phyloP scores from a whole-genome alignment of 1,284 basidiomycete genomes.

The Ceratobasidium sp. region DNA sequence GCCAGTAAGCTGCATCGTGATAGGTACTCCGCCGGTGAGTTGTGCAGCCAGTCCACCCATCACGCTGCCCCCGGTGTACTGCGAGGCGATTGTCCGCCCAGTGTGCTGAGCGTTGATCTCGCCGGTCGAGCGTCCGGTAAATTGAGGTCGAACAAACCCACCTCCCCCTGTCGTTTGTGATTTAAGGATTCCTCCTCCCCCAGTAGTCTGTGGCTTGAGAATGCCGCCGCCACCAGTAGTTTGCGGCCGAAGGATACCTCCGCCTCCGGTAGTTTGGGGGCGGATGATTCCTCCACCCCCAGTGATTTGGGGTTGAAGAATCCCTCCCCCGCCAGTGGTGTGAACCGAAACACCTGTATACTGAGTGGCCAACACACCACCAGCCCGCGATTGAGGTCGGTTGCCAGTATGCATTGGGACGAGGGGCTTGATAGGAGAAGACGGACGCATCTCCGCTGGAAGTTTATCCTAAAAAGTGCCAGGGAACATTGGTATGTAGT shows the following conservation, averaged over 20 bases:
- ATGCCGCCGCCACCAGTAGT: slow-evolving; percentile 34
- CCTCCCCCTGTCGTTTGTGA: slow-evolving; percentile 57
- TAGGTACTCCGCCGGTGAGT: slow-evolving; percentile 73
- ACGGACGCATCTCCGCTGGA: slow-evolving; percentile 43
- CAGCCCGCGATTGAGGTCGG: slow-evolving; percentile 2
- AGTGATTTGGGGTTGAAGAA: slow-evolving; percentile 27
- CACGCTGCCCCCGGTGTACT: slow-evolving; percentile 58
- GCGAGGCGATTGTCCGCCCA: slow-evolving; percentile 51
- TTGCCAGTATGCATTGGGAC: slow-evolving; percentile 44
- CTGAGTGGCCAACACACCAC: slow-evolving; percentile 11
- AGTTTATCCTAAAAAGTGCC: slow-evolving; percentile 32
- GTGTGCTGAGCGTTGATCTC: slow-evolving; percentile 12
- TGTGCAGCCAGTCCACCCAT: slow-evolving; percentile 60
- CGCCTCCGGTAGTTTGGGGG: slow-evolving; percentile 39
- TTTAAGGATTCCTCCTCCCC: slow-evolving; percentile 60
- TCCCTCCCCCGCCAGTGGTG: slow-evolving; percentile 24
- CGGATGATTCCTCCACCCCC: slow-evolving; percentile 27
- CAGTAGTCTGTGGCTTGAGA: slow-evolving; percentile 39
- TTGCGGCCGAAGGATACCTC: slow-evolving; percentile 14
- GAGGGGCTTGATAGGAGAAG: slow-evolving; percentile 38
- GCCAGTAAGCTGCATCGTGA: slow-evolving; percentile 78
- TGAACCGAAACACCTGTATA: slow-evolving; percentile 31
- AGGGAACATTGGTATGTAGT: not conserved
- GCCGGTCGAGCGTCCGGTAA: slow-evolving; percentile 30
- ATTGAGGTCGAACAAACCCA: slow-evolving; percentile 38